Base-by-base conservation (phyloP, 169 alveolate species). In the Cryptosporidium baileyi region DNA sequence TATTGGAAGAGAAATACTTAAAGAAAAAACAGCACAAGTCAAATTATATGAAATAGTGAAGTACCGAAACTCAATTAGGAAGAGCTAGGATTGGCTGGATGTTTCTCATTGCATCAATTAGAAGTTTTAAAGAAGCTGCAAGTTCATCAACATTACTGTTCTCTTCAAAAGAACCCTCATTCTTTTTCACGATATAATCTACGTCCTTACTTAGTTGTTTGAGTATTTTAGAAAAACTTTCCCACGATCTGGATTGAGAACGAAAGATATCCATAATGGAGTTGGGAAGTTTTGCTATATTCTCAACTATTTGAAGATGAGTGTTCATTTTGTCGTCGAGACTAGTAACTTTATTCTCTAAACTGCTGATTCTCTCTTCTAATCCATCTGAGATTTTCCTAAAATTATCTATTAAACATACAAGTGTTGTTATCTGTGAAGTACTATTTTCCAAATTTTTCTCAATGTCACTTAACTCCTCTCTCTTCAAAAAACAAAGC, bases 401-500 rank as follows among this genome's bases (percentile, higher is more conserved):
- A 13, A 38, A 44, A 26, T 34, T 41, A 19, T 43, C 67, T 24
- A 74, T 15, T 57, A 74, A 19, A 17, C 36, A 41, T 32, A 41
- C 67, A n/a, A 74, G 52, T 1, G 85, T 74, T 8, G 85, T 74
- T 13, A 74, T 74, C 11, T 74, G 85, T 0, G 32, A 54, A 28
- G 74, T 74, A 40, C 67, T 74, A 3, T 24, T 67, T 57, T 74
- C 85, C 44, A 74, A 34, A 34, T 57, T 74, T 17, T 19, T 54
- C 6, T 34, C 67, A 6, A 54, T 17, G 11, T 11, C 17, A 13
- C 44, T 3, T 11, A 74, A 34, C 47, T 74, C 60, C 15, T 4
- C 54, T 13, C 30, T 51, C n/a, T 24, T 54, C 54, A 22, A 15
- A 11, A 60, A 38, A 6, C 32, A 17, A 38, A 19, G n/a, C 13